Evolutionary conservation across 1,284 basidiomycete species (phyloP).

Genomic region (Polyporus tsugae): DNA sequence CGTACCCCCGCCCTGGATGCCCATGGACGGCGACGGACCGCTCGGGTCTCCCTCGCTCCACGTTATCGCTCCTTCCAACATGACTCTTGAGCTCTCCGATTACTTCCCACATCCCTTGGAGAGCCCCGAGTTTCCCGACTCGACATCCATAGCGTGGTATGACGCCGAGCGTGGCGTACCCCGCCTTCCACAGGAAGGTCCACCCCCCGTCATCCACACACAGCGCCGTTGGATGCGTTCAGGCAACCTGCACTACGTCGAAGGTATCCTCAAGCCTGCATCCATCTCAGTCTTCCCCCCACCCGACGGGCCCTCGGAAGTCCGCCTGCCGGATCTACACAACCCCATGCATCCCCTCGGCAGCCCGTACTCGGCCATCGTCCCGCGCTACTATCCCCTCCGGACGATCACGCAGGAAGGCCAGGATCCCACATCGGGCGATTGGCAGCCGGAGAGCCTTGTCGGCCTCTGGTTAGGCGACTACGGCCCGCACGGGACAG

Average conservation of each 20-base stretch:
- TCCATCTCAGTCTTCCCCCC: constrained; percentile 25
- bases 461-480: constrained; percentile 40
- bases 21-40: constrained; percentile 19
- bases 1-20: constrained; percentile 21
- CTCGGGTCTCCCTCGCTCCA: constrained; percentile 26
- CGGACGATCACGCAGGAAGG: constrained; percentile 20
- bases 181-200: constrained; percentile 23
- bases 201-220: constrained; percentile 16
- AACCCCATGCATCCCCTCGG: constrained; percentile 20
- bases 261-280: constrained; percentile 17
- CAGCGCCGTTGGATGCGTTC: neutral
- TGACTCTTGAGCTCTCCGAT: constrained; percentile 15
- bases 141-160: constrained; percentile 25
- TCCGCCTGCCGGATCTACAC: constrained; percentile 20
- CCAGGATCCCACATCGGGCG: constrained; percentile 21
- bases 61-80: constrained; percentile 22
- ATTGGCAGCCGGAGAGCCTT: constrained; percentile 35
- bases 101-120: neutral
- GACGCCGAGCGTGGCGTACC: constrained; percentile 27
- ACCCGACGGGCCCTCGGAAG: constrained; percentile 12
- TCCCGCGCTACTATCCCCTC: constrained; percentile 39
- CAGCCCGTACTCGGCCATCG: constrained; percentile 6
- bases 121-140: constrained; percentile 29
- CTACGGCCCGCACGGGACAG: constrained; percentile 38
- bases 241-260: constrained; percentile 20